Evolutionary conservation across 805 yeast species (phyloP).

Genomic region (Kuraishia floccosa): DNA sequence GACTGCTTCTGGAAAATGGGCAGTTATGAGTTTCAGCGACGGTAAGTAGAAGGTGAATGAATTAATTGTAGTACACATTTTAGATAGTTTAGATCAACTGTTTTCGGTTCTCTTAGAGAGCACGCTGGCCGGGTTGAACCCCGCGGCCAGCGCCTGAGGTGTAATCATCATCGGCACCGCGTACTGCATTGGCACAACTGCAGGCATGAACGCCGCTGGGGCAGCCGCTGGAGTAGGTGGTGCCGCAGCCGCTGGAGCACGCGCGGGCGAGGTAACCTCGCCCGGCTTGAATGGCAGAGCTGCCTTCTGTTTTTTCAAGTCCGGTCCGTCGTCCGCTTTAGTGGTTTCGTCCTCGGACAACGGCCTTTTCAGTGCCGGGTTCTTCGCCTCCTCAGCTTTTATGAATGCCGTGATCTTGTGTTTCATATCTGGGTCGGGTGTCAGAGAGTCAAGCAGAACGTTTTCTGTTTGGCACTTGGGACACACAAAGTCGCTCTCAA

Average conservation of each 20-base stretch:
- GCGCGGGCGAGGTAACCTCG: slow-evolving; percentile 1
- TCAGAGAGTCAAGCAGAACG: slow-evolving; percentile 61
- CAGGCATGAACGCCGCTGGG: too few species aligned
- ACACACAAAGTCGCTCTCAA: slow-evolving; percentile 82
- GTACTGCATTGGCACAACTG: too few species aligned
- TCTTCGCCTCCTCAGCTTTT: slow-evolving; percentile 12
- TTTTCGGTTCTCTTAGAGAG: too few species aligned
- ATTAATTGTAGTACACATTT: too few species aligned
- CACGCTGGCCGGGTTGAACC: too few species aligned
- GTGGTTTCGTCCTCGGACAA: neutral
- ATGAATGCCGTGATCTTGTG: slow-evolving; percentile 40
- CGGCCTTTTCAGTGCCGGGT: too few species aligned
- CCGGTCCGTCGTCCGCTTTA: neutral
- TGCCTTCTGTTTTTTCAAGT: neutral
- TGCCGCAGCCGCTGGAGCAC: too few species aligned
- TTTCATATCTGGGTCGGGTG: slow-evolving; percentile 48
- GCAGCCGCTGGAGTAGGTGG: too few species aligned
- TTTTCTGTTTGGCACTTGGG: slow-evolving; percentile 77
- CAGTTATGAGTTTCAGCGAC: slow-evolving; percentile 59
- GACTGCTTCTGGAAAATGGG: slow-evolving; percentile 89
- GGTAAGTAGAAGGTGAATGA: too few species aligned
- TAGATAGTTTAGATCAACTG: too few species aligned
- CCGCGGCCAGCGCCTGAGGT: too few species aligned
- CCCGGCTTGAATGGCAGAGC: neutral
- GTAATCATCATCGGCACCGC: too few species aligned